phyloP scores from a whole-genome alignment of 305 asterid genomes.

The Petunia hybrid region DNA sequence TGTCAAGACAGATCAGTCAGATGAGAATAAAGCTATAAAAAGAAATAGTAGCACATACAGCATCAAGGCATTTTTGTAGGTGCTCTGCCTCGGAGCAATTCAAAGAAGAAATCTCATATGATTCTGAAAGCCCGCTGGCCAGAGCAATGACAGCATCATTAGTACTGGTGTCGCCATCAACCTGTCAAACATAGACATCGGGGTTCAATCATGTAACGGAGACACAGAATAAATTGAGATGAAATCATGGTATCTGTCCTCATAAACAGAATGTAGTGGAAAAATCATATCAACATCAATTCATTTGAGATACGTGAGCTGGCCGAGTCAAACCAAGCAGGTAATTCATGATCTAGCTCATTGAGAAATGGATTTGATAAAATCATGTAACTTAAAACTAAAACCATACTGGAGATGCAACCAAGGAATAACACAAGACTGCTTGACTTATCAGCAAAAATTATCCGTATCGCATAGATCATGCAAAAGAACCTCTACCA shows the following conservation, averaged over 20 bases:
- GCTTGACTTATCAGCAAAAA: not conserved
- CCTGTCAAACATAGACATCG: constrained; percentile 57
- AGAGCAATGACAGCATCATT: constrained; percentile 96
- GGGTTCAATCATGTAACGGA: constrained; percentile 20
- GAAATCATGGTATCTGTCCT: not conserved
- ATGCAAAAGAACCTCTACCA: not conserved
- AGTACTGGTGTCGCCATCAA: constrained; percentile 98
- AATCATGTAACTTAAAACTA: not conserved
- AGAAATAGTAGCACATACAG: constrained; percentile 58
- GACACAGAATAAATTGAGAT: not conserved
- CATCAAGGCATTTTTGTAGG: constrained; percentile 92
- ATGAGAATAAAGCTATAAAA: constrained; percentile 28
- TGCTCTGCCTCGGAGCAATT: constrained; percentile 73
- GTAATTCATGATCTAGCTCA: not conserved
- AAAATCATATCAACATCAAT: not conserved
- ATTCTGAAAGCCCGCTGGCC: constrained; percentile 97
- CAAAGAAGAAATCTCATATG: constrained; percentile 71
- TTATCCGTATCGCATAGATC: not conserved
- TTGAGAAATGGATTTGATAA: not conserved
- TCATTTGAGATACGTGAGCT: not conserved
- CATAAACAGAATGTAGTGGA: not conserved
- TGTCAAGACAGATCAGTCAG: not conserved
- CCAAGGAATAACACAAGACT: not conserved
- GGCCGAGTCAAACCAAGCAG: constrained; percentile 11
- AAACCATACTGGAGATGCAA: constrained; percentile 7